Base-by-base conservation (phyloP, 2,329 filamentous ascomycete genomes). In the Hymenoscyphus infarciens region DNA sequence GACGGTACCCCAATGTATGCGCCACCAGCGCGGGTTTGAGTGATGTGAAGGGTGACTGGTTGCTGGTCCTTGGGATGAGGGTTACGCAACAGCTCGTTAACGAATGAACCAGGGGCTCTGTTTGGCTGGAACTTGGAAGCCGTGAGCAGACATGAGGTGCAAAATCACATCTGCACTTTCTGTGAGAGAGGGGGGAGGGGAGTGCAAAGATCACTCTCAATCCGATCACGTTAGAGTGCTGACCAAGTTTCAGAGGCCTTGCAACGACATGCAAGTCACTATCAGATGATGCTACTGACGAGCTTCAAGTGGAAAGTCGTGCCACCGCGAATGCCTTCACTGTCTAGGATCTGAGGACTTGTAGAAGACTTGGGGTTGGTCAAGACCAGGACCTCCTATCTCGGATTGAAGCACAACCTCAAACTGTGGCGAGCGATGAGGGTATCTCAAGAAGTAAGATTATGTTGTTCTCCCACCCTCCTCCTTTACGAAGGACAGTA, bases 21-120 rank as follows among this genome's bases (percentile, higher is more conserved):
- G 42, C 42, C n/a, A 49, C 42, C 19, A 49, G 42, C n/a, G 42
- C 42, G 42, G 42, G 42, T 22, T 25, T 22, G 31, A 61, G 55
- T 53, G 52, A 31, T 29, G 35, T 19, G 19, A 31, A 42, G 49
- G 56, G 39, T 57, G 52, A 63, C 61, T 57, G 53, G 57, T 60
- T 38, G 35, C 42, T 49, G 42, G 39, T 33, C 45, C 29, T 39
- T 56, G 29, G 52, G 38, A 38, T 31, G 16, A 35, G 27, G 22
- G 61, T 63, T 60, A 64, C 64, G 63, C 64, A 57, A 53, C 64
- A 62, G 60, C 61, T 66, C 64, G 64, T 58, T 63, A 65, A 57
- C 60, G 39, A 53, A 27, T 49, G 39, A 29, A 61, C 60, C 55
- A 45, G 60, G 60, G 60, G 22, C 7, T 10, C 19, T 49, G n/a